A percentile compares a stretch with the other conserved stretches of the same genome.
Evolutionary conservation across 257 asterid genomes (phyloP).

Genomic region (Nicotiana obtusifolia): DNA sequence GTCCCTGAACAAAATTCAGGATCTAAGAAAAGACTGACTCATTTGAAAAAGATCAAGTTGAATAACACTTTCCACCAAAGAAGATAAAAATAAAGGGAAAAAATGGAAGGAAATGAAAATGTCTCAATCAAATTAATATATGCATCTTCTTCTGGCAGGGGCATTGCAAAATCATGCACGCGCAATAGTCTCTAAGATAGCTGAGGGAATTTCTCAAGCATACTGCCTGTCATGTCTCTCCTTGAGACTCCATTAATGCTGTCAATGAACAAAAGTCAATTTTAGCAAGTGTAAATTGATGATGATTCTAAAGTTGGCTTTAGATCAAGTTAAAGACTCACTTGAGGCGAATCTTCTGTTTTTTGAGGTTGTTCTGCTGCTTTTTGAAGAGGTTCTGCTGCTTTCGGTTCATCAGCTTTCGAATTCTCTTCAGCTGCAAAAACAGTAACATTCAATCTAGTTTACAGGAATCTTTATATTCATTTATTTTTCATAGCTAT

Average conservation of each 20-base stretch:
- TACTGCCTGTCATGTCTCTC: neutral
- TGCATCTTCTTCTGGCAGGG: neutral
- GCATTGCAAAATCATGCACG: neutral
- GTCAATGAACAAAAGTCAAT: neutral
- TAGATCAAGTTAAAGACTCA: constrained; percentile 7
- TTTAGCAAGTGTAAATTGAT: neutral
- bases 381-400: constrained; percentile 24
- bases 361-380: neutral
- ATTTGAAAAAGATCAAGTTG: neutral
- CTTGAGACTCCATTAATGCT: neutral
- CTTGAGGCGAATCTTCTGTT: constrained; percentile 30
- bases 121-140: neutral
- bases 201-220: neutral
- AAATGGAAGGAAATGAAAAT: neutral
- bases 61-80: neutral
- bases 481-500: too few relatives aligned
- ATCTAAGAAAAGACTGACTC: neutral
- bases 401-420: too few relatives aligned
- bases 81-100: neutral
- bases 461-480: neutral
- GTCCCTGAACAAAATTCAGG: neutral
- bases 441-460: neutral
- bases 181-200: neutral
- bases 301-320: neutral
- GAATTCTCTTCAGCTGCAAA: constrained; percentile 57